Percentiles rank a stretch among this genome's conserved stretches.
Evolutionary conservation across 75 land plant genomes (phyloP).

Genomic region (Picea glauca): DNA sequence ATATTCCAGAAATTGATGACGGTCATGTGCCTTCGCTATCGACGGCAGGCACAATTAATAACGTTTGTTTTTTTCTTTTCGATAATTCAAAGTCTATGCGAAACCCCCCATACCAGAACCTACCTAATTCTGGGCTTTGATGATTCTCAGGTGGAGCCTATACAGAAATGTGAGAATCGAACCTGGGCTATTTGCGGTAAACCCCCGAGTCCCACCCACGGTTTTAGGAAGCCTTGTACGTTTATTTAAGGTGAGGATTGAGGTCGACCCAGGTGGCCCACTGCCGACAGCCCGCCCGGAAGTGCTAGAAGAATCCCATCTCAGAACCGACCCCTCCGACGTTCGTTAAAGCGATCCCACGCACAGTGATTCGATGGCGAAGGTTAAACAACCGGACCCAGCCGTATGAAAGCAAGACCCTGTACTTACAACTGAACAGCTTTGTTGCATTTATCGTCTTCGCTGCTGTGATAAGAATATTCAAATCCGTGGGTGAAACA

Average conservation of each 20-base stretch:
- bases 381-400: not conserved
- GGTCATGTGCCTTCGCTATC: slow-evolving; percentile 1
- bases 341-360: not conserved
- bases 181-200: not conserved
- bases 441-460: not conserved
- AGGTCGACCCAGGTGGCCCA: not conserved
- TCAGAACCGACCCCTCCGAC: too few species aligned
- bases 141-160: not conserved
- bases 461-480: not conserved
- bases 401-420: too few species aligned
- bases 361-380: not conserved
- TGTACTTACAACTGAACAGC: not conserved
- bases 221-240: not conserved
- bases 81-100: too few species aligned
- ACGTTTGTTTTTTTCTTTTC: not conserved
- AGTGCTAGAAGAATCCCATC: not conserved
- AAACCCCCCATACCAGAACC: too few species aligned
- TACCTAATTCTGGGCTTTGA: not conserved
- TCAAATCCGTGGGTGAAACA: not conserved
- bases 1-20: slow-evolving; percentile 2
- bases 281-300: not conserved
- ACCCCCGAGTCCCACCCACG: not conserved
- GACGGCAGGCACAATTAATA: not conserved
- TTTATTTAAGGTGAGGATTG: not conserved
- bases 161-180: not conserved